These are phyloP conservation scores for Fistulina hepatica DNA, from an alignment of 1,284 basidiomycete genomes.

Conservation along the genomic window DNA sequence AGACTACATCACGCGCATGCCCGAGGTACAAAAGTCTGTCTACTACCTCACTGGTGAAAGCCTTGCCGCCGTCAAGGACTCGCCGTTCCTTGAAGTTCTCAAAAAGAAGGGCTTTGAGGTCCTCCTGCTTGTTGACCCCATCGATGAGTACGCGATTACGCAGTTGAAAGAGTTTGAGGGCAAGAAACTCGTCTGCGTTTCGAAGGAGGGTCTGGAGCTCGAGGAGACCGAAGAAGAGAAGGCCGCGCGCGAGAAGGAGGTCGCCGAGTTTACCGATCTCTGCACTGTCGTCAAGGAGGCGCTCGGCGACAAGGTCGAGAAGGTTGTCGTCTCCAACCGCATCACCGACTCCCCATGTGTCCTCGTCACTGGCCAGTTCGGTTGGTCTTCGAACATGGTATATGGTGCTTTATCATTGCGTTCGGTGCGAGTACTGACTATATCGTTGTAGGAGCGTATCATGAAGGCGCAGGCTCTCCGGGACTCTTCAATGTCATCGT, in stretches of 20 bases:
- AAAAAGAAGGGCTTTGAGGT: constrained; percentile 99
- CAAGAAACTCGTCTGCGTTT: constrained; percentile 97
- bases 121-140: constrained; percentile 94
- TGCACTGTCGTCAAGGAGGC: constrained; percentile 97
- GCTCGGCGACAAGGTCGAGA: constrained; percentile 99
- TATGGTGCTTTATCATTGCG: constrained; percentile 15
- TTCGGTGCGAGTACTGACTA: constrained; percentile 7
- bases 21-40: constrained; percentile 97
- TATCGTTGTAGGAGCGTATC: constrained; percentile 70
- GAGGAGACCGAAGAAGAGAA: constrained; percentile 99
- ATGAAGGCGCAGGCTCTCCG: constrained; percentile 99
- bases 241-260: constrained; percentile 82
- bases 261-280: constrained; percentile 76
- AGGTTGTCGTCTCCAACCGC: constrained; percentile 97
- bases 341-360: constrained; percentile 94
- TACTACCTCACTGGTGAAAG: constrained; percentile 99
- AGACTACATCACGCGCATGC: constrained; percentile 99
- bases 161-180: constrained; percentile 99
- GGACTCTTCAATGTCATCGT: constrained; percentile 97
- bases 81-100: constrained; percentile 97
- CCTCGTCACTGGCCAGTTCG: constrained; percentile 96
- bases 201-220: constrained; percentile 98
- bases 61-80: constrained; percentile 83
- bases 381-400: constrained; percentile 99
- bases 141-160: constrained; percentile 95